Base-by-base conservation (phyloP, 2,329 filamentous ascomycete genomes). In the Sporothrix globosa region DNA sequence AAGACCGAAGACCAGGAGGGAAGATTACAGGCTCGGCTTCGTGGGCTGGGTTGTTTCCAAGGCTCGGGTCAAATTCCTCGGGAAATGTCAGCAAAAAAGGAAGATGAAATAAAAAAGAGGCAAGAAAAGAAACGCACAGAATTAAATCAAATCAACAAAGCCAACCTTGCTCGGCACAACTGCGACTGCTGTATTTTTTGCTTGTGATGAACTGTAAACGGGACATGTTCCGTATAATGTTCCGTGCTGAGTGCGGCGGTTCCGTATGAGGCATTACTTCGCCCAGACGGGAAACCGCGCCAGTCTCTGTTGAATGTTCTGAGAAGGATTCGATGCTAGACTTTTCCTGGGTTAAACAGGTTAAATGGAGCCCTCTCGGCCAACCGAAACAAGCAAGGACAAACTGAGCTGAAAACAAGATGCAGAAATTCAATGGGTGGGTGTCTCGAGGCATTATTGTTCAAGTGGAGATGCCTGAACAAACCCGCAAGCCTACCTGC, bases 271-370 rank as follows among this genome's bases (percentile, higher is more conserved):
- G 39, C 10, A 21, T 39, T n/a, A 46, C 58, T 19, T 21, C 39
- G 58, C 39, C 58, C 27, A 63, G 39, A 46, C n/a, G 24, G 21
- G 14, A 14, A n/a, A 19, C 58, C 21, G 39, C 58, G 58, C 39
- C 39, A 63, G 39, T 46, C 39, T n/a, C 58, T 60, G 3, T 60
- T 41, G 9, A n/a, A 41, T 30, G 4, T 61, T 13, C 30, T 34
- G 21, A n/a, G 48, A 53, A 54, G 65, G 65, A 54, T 54, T 53
- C 65, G 30, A 54, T 67, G 65, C 65, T 67, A 67, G 30, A 53
- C 65, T 52, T 34, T 24, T 56, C 34, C 34, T 21, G 44, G 65
- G 50, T n/a, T 41, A 53, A 52, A 50, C 34, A 61, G 56, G 56
- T 44, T 24, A 44, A 41, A 61, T 61, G 24, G n/a, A 61, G n/a